Evolutionary conservation across 257 asterid genomes (phyloP).

Genomic region (Lycium barbarum): DNA sequence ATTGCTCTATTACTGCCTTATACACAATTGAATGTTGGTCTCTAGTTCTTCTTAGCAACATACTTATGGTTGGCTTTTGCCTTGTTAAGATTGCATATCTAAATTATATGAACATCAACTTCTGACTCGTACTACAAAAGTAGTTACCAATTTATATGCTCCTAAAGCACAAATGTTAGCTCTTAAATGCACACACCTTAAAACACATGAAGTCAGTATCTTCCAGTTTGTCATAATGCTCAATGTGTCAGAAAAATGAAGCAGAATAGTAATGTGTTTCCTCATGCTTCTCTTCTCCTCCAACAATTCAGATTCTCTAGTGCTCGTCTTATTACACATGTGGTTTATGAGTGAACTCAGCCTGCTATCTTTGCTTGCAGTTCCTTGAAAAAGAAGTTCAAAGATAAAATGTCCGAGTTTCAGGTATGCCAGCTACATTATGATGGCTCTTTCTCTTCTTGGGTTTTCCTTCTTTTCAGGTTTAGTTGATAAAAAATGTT

Average conservation of each 20-base stretch:
- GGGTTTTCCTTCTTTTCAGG: slow-evolving; percentile 17
- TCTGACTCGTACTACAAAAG: background rate
- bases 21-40: background rate
- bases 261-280: background rate
- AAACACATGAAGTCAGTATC: background rate
- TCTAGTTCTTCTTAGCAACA: background rate
- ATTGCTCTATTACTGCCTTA: background rate
- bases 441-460: slow-evolving; percentile 20
- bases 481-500: slow-evolving; percentile 23
- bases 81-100: background rate
- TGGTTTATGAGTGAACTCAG: background rate
- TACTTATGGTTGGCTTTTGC: background rate
- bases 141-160: background rate
- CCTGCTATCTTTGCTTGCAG: slow-evolving; percentile 48
- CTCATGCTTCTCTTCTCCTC: background rate
- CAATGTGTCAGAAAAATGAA: background rate
- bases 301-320: background rate
- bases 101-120: background rate
- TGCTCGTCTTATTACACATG: background rate
- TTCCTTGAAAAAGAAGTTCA: slow-evolving; percentile 87
- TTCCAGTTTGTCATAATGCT: background rate
- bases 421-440: slow-evolving; percentile 62
- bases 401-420: slow-evolving; percentile 89
- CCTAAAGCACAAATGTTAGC: background rate
- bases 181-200: background rate